Evolutionary conservation across 2,329 filamentous ascomycete genomes (phyloP).

Genomic region (Penicillium thymicola): DNA sequence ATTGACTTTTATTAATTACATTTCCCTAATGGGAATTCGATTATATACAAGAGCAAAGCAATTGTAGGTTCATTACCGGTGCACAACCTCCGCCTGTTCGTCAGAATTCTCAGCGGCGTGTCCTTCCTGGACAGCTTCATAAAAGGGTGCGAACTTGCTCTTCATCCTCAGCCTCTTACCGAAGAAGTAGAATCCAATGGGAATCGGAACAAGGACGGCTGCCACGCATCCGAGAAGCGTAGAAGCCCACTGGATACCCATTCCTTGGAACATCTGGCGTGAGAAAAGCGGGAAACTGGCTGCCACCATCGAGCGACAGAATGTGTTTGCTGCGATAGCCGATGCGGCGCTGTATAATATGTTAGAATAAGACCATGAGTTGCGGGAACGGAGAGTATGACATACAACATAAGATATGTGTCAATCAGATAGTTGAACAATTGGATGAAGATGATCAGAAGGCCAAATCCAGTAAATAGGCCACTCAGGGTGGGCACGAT

Average conservation of each 20-base stretch:
- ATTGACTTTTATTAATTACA: background rate
- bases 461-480: slow-evolving; percentile 56
- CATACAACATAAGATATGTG: slow-evolving; percentile 55
- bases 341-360: slow-evolving; percentile 42
- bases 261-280: slow-evolving; percentile 51
- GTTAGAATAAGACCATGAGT: slow-evolving; percentile 5
- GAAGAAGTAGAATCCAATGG: slow-evolving; percentile 37
- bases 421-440: slow-evolving; percentile 60
- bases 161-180: slow-evolving; percentile 23
- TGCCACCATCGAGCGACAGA: slow-evolving; percentile 51
- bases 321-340: slow-evolving; percentile 56
- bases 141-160: slow-evolving; percentile 36
- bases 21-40: background rate
- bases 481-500: slow-evolving; percentile 45
- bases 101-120: slow-evolving; percentile 27
- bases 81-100: background rate
- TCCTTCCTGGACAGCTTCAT: slow-evolving; percentile 48
- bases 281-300: slow-evolving; percentile 55
- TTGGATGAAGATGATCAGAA: slow-evolving; percentile 57
- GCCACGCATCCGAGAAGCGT: slow-evolving; percentile 40
- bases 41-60: background rate
- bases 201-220: slow-evolving; percentile 37
- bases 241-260: slow-evolving; percentile 36
- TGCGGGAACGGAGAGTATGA: background rate
- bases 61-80: background rate